Base-by-base conservation (phyloP, 176 grass and related monocot species). In the Cocos nucifera region DNA sequence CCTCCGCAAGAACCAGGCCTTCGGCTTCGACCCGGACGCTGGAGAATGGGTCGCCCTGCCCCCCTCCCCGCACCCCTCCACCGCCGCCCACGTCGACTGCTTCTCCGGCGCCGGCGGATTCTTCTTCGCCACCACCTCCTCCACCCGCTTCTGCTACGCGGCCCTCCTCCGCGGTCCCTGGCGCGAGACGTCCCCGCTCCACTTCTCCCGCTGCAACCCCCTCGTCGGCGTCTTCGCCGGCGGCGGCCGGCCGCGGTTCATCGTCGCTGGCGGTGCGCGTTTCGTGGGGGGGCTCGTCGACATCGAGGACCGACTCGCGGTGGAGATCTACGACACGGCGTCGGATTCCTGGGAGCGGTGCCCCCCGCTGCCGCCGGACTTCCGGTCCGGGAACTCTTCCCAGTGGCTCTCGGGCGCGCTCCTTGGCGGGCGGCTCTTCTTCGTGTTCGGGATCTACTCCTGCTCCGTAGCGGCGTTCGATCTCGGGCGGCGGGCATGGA, bases 361-460 rank as follows among this genome's bases (percentile, higher is more conserved):
- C 16, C 49, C 73, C 8, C 82, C 82, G 5, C 62, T 80, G 25
- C 82, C 77, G 8, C 54, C 55, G 18, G 77, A 85, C 28, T 75
- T 79, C 61, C 61, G 71, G 15, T 54, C 66, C 0, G 69, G 73
- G 16, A 76, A 32, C n/a, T 85, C 77, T 10, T 78, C 75, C 17
- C 80, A 78, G 69, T 83, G 80, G 75, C 74, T 83, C 28, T 77
- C 77, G 22, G 57, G 77, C 20, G 77, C 77, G 19, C 72, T 77
- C 51, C 55, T 80, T 0, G 52, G 19, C 15, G 63, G 62, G 10
- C 62, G 69, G 16, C 61, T 66, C 65, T 50, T 73, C 53, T 85
- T 76, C 44, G 77, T 80, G 30, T 78, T 76, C 39, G 77, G 68
- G 62, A 80, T 67, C 64, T 73, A 74, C 58, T 75, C 80, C 22